Evolutionary conservation across 129 eudicot species (phyloP).

Genomic region (Ambrosia artemisiifolia): DNA sequence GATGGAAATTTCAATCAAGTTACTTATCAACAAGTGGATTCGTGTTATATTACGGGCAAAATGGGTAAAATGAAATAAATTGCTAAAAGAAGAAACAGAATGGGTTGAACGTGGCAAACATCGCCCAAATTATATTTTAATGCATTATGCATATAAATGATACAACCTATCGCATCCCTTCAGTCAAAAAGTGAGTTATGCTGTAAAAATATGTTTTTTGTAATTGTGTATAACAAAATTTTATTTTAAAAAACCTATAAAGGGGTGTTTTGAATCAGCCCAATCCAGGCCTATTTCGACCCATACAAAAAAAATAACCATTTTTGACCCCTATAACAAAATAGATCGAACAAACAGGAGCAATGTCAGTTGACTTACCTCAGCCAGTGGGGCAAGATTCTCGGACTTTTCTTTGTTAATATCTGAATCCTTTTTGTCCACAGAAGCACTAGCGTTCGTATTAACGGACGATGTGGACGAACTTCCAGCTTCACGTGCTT

Average conservation of each 20-base stretch:
- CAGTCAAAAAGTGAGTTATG: neutral
- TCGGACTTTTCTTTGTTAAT: constrained; percentile 29
- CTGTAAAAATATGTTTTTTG: neutral
- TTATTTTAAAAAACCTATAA: neutral
- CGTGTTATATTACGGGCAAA: neutral
- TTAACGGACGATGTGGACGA: constrained; percentile 33
- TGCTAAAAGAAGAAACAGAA: neutral
- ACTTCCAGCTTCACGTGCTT: constrained; percentile 40
- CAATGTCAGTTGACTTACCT: constrained; percentile 32
- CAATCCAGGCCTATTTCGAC: neutral
- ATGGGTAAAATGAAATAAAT: neutral
- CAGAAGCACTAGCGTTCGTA: constrained; percentile 21
- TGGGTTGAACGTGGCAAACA: neutral
- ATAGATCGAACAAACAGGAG: neutral
- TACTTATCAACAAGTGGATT: neutral
- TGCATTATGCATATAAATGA: neutral
- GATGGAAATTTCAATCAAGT: neutral
- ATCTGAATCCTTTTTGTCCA: constrained; percentile 18
- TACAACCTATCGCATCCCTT: neutral
- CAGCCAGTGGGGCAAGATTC: constrained; percentile 10
- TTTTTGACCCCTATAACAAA: neutral
- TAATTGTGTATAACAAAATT: neutral
- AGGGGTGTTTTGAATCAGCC: neutral
- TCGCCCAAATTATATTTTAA: neutral
- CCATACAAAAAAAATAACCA: neutral